phyloP scores from a whole-genome alignment of 306 rosid genomes.

The Rosa lucieae region DNA sequence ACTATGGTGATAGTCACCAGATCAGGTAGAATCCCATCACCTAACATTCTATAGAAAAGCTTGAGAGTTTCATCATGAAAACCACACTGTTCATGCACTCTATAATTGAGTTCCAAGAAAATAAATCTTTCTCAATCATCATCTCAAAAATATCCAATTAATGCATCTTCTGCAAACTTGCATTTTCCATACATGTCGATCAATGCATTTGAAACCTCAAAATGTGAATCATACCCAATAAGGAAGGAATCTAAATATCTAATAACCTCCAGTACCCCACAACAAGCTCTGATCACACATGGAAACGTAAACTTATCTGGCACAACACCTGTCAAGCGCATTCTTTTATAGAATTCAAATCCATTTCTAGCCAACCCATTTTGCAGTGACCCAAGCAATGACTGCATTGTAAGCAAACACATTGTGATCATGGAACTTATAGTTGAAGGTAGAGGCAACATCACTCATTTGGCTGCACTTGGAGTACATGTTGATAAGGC shows the following conservation, averaged over 20 bases:
- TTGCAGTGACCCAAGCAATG: constrained; percentile 67
- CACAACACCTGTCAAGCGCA: constrained; percentile 52
- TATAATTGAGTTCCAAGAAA: constrained; percentile 83
- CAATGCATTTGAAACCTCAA: constrained; percentile 67
- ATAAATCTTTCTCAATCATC: constrained; percentile 68
- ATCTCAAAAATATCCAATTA: constrained; percentile 49
- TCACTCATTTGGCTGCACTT: constrained; percentile 55
- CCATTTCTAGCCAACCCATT: constrained; percentile 41
- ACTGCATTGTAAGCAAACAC: constrained; percentile 74
- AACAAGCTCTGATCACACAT: constrained; percentile 64
- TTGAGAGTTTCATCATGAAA: constrained; percentile 57
- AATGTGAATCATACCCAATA: constrained; percentile 54
- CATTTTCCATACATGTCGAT: constrained; percentile 93
- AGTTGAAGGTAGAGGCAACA: constrained; percentile 52
- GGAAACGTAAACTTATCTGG: constrained; percentile 80
- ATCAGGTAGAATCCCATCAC: constrained; percentile 59
- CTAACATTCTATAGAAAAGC: constrained; percentile 65
- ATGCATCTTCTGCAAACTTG: constrained; percentile 52
- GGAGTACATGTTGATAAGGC: constrained; percentile 85
- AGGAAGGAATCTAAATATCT: too few species aligned
- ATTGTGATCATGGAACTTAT: constrained; percentile 41
- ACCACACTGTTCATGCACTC: constrained; percentile 54
- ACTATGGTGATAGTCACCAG: constrained; percentile 62
- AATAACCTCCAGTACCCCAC: constrained; percentile 47
- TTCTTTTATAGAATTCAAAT: constrained; percentile 45